phyloP scores from a whole-genome alignment of 768 basidiomycete species.

The Tephrocybe sp. region DNA sequence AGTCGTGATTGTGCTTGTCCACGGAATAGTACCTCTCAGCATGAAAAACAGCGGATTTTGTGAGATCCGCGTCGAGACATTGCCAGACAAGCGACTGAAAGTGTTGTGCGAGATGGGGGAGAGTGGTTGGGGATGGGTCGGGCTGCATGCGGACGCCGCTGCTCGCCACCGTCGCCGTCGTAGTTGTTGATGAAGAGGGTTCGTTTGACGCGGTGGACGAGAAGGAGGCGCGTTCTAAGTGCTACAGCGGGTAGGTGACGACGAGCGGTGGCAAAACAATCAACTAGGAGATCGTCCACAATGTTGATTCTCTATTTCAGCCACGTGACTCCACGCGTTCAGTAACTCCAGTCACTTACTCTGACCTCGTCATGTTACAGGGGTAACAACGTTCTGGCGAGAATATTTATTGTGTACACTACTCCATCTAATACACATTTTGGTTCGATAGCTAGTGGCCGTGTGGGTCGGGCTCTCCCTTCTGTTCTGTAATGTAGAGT shows the following conservation, averaged over 20 bases:
- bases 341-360: too few species aligned
- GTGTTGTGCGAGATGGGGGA: slow-evolving; percentile 63
- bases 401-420: not conserved
- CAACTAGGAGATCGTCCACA: slow-evolving; percentile 14
- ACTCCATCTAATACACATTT: slow-evolving; percentile 6
- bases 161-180: slow-evolving; percentile 30
- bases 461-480: slow-evolving; percentile 71
- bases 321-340: slow-evolving; percentile 26
- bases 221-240: slow-evolving; percentile 12
- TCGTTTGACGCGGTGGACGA: slow-evolving; percentile 7
- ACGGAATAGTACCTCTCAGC: slow-evolving; percentile 81
- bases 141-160: slow-evolving; percentile 49
- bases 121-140: slow-evolving; percentile 48
- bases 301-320: slow-evolving; percentile 19
- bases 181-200: slow-evolving; percentile 7
- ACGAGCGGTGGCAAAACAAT: slow-evolving; percentile 17
- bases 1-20: slow-evolving; percentile 72
- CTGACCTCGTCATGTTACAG: too few species aligned
- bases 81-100: slow-evolving; percentile 78
- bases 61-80: slow-evolving; percentile 79
- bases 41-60: slow-evolving; percentile 83
- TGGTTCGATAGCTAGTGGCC: slow-evolving; percentile 52
- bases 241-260: not conserved
- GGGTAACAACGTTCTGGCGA: not conserved
- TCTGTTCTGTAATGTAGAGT: slow-evolving; percentile 51